These are phyloP conservation scores for Kluyveromyces siamensis DNA, from an alignment of 805 yeast species.

Conservation along the genomic window DNA sequence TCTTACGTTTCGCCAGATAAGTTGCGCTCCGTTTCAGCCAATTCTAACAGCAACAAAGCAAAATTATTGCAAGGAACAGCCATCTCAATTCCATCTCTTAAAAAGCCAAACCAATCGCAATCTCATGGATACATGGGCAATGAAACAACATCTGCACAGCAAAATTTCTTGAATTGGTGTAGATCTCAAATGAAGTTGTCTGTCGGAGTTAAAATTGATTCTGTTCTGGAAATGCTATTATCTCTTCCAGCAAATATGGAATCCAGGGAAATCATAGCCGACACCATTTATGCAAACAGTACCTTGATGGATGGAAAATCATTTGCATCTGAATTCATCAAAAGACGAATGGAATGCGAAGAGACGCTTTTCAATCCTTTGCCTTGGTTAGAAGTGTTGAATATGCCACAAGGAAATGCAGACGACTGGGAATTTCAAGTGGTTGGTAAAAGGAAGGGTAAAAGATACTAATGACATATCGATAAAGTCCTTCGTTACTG, in stretches of 20 bases:
- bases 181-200: slow-evolving; percentile 58
- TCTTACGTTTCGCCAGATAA: slow-evolving; percentile 28
- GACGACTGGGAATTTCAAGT: slow-evolving; percentile 61
- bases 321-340: slow-evolving; percentile 83
- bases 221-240: slow-evolving; percentile 68
- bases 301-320: slow-evolving; percentile 90
- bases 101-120: slow-evolving; percentile 8
- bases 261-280: slow-evolving; percentile 79
- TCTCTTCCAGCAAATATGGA: slow-evolving; percentile 72
- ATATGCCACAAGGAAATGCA: slow-evolving; percentile 33
- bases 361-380: slow-evolving; percentile 38
- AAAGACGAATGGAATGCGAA: slow-evolving; percentile 68
- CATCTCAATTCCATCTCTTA: slow-evolving; percentile 22
- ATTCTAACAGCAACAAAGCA: not conserved
- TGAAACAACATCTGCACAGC: slow-evolving; percentile 35
- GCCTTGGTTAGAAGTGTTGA: slow-evolving; percentile 69
- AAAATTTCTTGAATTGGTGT: slow-evolving; percentile 67
- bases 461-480: slow-evolving; percentile 24
- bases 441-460: slow-evolving; percentile 51
- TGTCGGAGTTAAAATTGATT: slow-evolving; percentile 67
- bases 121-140: slow-evolving; percentile 24
- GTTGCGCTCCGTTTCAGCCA: slow-evolving; percentile 25
- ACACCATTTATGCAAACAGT: slow-evolving; percentile 81
- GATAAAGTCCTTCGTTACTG: not conserved
- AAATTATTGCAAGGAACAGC: slow-evolving; percentile 19